These are phyloP conservation scores for Ceratobasidium papillatum DNA, from an alignment of 1,284 basidiomycete species.

Conservation along the genomic window DNA sequence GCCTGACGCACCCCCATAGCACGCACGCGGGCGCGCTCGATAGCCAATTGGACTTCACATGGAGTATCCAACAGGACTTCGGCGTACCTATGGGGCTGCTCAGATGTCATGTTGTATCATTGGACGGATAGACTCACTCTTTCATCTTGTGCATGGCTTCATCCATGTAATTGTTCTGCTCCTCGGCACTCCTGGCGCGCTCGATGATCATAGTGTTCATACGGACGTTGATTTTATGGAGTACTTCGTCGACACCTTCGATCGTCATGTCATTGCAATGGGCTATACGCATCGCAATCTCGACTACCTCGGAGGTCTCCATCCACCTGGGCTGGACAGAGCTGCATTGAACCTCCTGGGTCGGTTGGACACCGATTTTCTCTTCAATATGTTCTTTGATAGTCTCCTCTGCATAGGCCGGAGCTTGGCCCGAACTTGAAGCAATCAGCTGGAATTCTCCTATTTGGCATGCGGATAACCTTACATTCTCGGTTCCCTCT, in stretches of 20 bases:
- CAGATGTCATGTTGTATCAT: neutral
- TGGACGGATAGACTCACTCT: neutral
- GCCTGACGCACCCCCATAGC: neutral
- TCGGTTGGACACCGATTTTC: neutral
- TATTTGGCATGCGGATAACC: neutral
- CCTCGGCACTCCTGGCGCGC: neutral
- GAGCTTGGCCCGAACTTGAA: neutral
- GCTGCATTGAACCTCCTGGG: neutral
- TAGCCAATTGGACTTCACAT: slow-evolving; percentile 11
- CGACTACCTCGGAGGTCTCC: neutral
- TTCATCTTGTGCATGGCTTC: neutral
- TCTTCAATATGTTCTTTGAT: neutral
- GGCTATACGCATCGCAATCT: neutral
- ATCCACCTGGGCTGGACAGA: neutral
- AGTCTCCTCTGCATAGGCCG: neutral
- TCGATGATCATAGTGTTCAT: neutral
- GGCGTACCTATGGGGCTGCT: neutral
- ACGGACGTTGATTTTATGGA: neutral
- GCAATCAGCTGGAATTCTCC: neutral
- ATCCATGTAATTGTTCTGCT: neutral
- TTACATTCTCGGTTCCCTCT: neutral
- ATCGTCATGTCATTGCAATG: slow-evolving; percentile 20
- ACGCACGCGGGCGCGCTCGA: slow-evolving; percentile 12
- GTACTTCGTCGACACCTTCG: slow-evolving; percentile 7
- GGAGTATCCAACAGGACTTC: neutral